Evolutionary conservation across 2,329 filamentous ascomycete genomes (phyloP).

Genomic region (Hypoxylon sp.): DNA sequence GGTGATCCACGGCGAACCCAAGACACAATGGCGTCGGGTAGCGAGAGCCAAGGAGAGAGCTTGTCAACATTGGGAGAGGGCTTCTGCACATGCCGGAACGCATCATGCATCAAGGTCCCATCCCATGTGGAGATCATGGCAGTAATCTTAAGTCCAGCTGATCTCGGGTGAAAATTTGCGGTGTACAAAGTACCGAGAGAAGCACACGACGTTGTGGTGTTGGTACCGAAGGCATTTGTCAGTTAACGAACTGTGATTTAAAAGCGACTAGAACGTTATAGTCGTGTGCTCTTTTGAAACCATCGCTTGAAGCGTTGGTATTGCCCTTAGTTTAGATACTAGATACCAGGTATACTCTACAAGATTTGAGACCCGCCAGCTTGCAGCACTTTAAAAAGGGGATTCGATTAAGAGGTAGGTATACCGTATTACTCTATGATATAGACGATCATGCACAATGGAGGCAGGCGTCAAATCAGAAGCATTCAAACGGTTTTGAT

Average conservation of each 20-base stretch:
- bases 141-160: slow-evolving; percentile 49
- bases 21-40: slow-evolving; percentile 42
- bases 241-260: slow-evolving; percentile 25
- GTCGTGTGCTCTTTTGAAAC: slow-evolving; percentile 20
- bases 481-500: slow-evolving; percentile 30
- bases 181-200: slow-evolving; percentile 39
- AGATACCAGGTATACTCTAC: neutral
- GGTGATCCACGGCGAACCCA: slow-evolving; percentile 43
- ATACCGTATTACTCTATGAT: slow-evolving; percentile 18
- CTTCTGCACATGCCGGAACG: slow-evolving; percentile 47
- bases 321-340: neutral
- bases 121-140: slow-evolving; percentile 52
- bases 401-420: slow-evolving; percentile 16
- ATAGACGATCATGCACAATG: slow-evolving; percentile 26
- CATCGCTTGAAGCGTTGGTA: slow-evolving; percentile 17
- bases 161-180: slow-evolving; percentile 47
- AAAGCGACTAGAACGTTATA: slow-evolving; percentile 18
- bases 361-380: slow-evolving; percentile 25
- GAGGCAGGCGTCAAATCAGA: slow-evolving; percentile 42
- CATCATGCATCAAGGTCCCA: slow-evolving; percentile 49
- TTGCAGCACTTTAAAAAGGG: slow-evolving; percentile 17
- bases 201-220: slow-evolving; percentile 36
- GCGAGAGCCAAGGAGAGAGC: slow-evolving; percentile 41
- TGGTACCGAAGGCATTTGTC: slow-evolving; percentile 33
- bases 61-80: slow-evolving; percentile 45